phyloP scores from a whole-genome alignment of 2,329 filamentous ascomycete genomes.

The Microthyrium microscopicum region DNA sequence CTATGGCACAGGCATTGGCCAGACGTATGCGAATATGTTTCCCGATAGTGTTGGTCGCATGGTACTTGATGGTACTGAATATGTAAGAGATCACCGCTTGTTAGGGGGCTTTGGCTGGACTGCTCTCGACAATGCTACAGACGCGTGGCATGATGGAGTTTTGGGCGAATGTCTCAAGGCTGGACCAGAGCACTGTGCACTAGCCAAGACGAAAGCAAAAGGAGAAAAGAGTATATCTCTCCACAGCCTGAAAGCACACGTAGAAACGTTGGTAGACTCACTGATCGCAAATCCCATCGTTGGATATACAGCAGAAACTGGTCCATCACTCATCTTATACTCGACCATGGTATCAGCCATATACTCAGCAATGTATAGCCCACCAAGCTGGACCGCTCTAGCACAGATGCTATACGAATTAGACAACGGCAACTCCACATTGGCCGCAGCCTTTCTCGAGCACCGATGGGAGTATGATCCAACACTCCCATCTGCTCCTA shows the following conservation, averaged over 20 bases:
- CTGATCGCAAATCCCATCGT: background rate
- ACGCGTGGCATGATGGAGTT: slow-evolving; percentile 3
- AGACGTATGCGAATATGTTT: slow-evolving; percentile 36
- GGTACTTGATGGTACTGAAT: slow-evolving; percentile 23
- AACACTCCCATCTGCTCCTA: background rate
- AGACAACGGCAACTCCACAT: slow-evolving; percentile 2
- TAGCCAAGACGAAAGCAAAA: background rate
- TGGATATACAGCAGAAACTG: background rate
- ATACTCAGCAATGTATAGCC: background rate
- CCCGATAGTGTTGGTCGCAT: slow-evolving; percentile 31
- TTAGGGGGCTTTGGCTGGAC: slow-evolving; percentile 3
- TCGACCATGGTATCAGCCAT: background rate
- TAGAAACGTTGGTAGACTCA: background rate
- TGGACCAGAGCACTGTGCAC: slow-evolving; percentile 2
- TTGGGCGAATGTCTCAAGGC: slow-evolving; percentile 1
- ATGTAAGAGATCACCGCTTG: slow-evolving; percentile 1
- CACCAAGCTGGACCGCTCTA: slow-evolving; percentile 2
- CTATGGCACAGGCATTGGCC: slow-evolving; percentile 36
- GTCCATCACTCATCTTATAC: slow-evolving; percentile 3
- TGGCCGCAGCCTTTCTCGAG: background rate
- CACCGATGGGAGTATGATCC: slow-evolving; percentile 1
- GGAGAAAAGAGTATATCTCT: background rate
- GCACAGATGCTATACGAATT: slow-evolving; percentile 4
- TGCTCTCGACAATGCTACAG: slow-evolving; percentile 2
- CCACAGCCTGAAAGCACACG: background rate